Conservation (phyloP, 2,329 filamentous ascomycete species). For the Xylariomycetidae sp. region DNA sequence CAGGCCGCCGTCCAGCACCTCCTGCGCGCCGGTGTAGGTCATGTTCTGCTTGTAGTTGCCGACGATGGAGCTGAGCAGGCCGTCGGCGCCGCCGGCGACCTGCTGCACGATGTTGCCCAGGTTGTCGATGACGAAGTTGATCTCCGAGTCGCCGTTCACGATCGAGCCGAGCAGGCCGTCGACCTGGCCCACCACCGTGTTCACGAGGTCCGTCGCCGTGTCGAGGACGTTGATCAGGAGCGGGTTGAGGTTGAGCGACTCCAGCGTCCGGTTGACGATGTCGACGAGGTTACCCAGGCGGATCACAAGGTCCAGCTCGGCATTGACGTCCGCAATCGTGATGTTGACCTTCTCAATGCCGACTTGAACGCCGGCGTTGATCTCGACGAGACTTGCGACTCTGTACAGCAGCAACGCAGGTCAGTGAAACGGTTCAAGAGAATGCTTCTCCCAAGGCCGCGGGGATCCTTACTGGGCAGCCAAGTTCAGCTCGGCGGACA, state of each 20-base stretch:
- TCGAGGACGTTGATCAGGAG: constrained; percentile 51
- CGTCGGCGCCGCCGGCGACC: constrained; percentile 40
- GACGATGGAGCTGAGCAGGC: constrained; percentile 44
- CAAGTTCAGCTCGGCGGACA: constrained; percentile 53
- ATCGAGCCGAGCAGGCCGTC: constrained; percentile 54
- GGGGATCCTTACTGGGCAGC: constrained; percentile 47
- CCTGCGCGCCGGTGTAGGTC: constrained; percentile 39
- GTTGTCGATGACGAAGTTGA: constrained; percentile 54
- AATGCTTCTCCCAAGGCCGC: too few relatives aligned
- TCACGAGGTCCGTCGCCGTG: constrained; percentile 45
- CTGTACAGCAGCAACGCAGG: background rate
- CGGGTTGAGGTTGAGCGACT: constrained; percentile 54
- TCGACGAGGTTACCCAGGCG: constrained; percentile 53
- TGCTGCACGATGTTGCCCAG: constrained; percentile 58
- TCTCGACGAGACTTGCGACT: constrained; percentile 50
- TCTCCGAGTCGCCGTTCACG: constrained; percentile 46
- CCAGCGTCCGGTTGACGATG: constrained; percentile 55
- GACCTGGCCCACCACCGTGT: constrained; percentile 48
- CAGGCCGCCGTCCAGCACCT: constrained; percentile 24
- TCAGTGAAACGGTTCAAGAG: too few relatives aligned
- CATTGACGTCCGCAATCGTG: constrained; percentile 54
- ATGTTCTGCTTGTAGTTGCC: constrained; percentile 54
- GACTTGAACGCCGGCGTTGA: constrained; percentile 49
- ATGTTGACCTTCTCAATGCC: constrained; percentile 49
- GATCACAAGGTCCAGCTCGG: constrained; percentile 53